Conservation (phyloP, 2,329 filamentous ascomycete genomes). For the Pseudocercospora eumusae region DNA sequence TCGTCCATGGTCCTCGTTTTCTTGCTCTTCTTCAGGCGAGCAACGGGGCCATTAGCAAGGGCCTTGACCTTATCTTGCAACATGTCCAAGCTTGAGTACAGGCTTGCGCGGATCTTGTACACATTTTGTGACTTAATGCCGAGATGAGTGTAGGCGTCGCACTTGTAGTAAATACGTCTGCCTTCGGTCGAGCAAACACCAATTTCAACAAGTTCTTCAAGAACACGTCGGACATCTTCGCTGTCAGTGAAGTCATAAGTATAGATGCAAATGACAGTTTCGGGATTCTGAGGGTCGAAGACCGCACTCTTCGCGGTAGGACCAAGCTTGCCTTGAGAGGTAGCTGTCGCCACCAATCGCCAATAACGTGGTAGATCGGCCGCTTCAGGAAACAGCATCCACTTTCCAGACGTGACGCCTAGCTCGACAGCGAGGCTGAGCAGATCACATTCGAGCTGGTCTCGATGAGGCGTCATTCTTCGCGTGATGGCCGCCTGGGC, state of each 20-base stretch:
- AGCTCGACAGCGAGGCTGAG: slow-evolving; percentile 61
- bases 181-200: slow-evolving; percentile 54
- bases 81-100: slow-evolving; percentile 46
- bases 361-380: slow-evolving; percentile 63
- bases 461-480: slow-evolving; percentile 46
- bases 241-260: slow-evolving; percentile 71
- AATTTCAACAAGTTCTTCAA: slow-evolving; percentile 61
- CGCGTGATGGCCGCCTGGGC: slow-evolving; percentile 44
- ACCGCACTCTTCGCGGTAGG: slow-evolving; percentile 72
- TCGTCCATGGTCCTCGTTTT: slow-evolving; percentile 15
- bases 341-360: slow-evolving; percentile 66
- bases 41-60: slow-evolving; percentile 26
- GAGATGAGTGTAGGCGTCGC: slow-evolving; percentile 57
- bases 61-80: slow-evolving; percentile 26
- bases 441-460: slow-evolving; percentile 56
- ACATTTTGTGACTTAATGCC: slow-evolving; percentile 44
- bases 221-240: slow-evolving; percentile 68
- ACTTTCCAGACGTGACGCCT: slow-evolving; percentile 68
- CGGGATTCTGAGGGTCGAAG: slow-evolving; percentile 42
- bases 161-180: slow-evolving; percentile 74
- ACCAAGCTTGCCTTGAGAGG: slow-evolving; percentile 69
- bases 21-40: slow-evolving; percentile 19
- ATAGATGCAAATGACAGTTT: slow-evolving; percentile 70
- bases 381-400: slow-evolving; percentile 69
- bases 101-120: slow-evolving; percentile 47